These are phyloP conservation scores for Fusarium domesticum DNA, from an alignment of 2,329 filamentous ascomycete species.

Conservation along the genomic window DNA sequence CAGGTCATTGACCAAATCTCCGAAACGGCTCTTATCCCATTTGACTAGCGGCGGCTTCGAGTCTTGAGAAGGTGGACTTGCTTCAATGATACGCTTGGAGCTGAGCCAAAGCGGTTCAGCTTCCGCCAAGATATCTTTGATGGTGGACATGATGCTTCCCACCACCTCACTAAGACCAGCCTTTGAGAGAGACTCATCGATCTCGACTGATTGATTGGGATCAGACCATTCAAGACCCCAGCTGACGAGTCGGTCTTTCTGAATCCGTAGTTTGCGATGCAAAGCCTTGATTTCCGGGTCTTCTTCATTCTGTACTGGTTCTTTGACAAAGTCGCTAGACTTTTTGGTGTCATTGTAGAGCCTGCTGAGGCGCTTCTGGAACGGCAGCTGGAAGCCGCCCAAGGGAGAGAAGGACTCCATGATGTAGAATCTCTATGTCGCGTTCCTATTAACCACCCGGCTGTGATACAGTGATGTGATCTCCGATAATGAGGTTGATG, in stretches of 20 bases:
- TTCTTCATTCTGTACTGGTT: slow-evolving; percentile 59
- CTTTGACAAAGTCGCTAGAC: slow-evolving; percentile 69
- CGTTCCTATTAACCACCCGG: background rate
- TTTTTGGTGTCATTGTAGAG: slow-evolving; percentile 81
- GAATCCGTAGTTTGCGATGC: slow-evolving; percentile 74
- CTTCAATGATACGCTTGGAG: slow-evolving; percentile 47
- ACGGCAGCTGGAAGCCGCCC: slow-evolving; percentile 53
- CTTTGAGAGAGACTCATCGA: slow-evolving; percentile 67
- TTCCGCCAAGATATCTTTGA: slow-evolving; percentile 76
- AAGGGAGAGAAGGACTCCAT: slow-evolving; percentile 54
- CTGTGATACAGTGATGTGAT: background rate
- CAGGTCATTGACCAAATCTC: slow-evolving; percentile 70
- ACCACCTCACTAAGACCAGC: slow-evolving; percentile 75
- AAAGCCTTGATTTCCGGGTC: slow-evolving; percentile 68
- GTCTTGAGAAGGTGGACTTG: slow-evolving; percentile 45
- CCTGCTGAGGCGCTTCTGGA: slow-evolving; percentile 63
- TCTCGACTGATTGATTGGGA: slow-evolving; percentile 64
- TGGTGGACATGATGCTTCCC: slow-evolving; percentile 73
- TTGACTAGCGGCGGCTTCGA: slow-evolving; percentile 55
- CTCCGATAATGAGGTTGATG: background rate
- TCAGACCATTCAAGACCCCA: slow-evolving; percentile 84
- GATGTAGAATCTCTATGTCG: background rate
- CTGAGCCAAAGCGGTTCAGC: slow-evolving; percentile 69
- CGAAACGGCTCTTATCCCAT: slow-evolving; percentile 70
- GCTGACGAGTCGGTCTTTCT: slow-evolving; percentile 73